phyloP scores from a whole-genome alignment of 1,284 basidiomycete species.

The Ustilago cynodontis region DNA sequence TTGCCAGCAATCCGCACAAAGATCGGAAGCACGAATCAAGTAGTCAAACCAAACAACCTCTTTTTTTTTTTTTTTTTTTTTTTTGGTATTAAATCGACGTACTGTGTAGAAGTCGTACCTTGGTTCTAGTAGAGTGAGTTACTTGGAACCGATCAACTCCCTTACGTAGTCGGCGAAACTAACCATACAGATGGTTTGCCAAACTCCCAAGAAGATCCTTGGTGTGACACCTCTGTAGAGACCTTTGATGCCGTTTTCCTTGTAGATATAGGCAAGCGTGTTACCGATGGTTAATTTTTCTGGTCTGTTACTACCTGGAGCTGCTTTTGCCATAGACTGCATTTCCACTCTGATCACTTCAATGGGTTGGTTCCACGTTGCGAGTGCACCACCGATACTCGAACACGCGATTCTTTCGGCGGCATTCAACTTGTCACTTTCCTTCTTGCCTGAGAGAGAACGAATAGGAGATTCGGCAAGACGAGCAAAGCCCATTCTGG shows the following conservation, averaged over 20 bases:
- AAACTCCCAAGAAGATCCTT: conserved; percentile 93
- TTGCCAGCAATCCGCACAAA: too few relatives aligned
- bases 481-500: conserved; percentile 96
- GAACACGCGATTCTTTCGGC: conserved; percentile 89
- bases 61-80: too few relatives aligned
- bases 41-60: too few relatives aligned
- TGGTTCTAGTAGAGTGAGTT: too few relatives aligned
- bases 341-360: conserved; percentile 98
- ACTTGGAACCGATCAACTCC: conserved; percentile 53
- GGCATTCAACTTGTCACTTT: conserved; percentile 81
- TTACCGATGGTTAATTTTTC: conserved; percentile 86
- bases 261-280: conserved; percentile 92
- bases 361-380: conserved; percentile 99
- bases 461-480: conserved; percentile 87
- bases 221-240: conserved; percentile 97
- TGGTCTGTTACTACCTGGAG: conserved; percentile 80
- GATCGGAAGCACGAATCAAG: too few relatives aligned
- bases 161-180: conserved; percentile 91
- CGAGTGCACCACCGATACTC: conserved; percentile 91
- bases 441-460: conserved; percentile 78
- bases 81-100: too few relatives aligned
- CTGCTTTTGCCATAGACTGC: conserved; percentile 95
- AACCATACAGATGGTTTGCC: conserved; percentile 99
- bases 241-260: conserved; percentile 94
- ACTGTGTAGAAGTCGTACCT: too few relatives aligned